phyloP scores from a whole-genome alignment of 805 yeast genomes.

The Candida gorgasii region DNA sequence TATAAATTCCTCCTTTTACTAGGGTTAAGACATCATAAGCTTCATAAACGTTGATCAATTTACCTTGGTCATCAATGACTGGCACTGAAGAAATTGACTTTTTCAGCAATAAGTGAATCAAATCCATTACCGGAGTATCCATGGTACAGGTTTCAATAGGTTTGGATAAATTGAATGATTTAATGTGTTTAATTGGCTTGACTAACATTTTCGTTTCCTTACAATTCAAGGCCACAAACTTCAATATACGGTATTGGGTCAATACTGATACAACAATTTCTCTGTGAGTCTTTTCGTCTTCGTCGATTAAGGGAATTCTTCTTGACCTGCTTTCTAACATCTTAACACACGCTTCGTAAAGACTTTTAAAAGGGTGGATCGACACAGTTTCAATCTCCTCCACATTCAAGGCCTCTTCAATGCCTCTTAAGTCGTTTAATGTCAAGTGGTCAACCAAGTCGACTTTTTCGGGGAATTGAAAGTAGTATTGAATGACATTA shows the following conservation, averaged over 20 bases:
- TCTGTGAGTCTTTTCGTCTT: conserved; percentile 86
- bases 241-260: conserved; percentile 93
- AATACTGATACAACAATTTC: conserved; percentile 94
- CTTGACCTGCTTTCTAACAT: conserved; percentile 89
- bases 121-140: conserved; percentile 92
- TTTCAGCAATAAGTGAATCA: conserved; percentile 75
- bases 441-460: conserved; percentile 85
- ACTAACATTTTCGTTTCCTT: conserved; percentile 85
- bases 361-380: conserved; percentile 85
- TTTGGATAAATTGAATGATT: conserved; percentile 56
- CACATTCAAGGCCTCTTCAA: conserved; percentile 85
- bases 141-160: conserved; percentile 77
- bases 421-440: conserved; percentile 79
- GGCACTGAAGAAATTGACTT: conserved; percentile 92
- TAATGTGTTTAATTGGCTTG: conserved; percentile 70
- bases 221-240: conserved; percentile 94
- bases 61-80: conserved; percentile 73
- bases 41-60: conserved; percentile 85
- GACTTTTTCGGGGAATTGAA: conserved; percentile 83
- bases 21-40: conserved; percentile 92
- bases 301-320: conserved; percentile 91
- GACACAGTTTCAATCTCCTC: conserved; percentile 82
- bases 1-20: conserved; percentile 91
- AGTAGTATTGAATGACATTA: conserved; percentile 91
- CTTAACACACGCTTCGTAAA: conserved; percentile 90